A percentile compares a stretch with the other conserved stretches of the same genome.
These are phyloP conservation scores for Cetradonia linearis DNA, from an alignment of 495 filamentous ascomycete genomes.

Conservation along the genomic window DNA sequence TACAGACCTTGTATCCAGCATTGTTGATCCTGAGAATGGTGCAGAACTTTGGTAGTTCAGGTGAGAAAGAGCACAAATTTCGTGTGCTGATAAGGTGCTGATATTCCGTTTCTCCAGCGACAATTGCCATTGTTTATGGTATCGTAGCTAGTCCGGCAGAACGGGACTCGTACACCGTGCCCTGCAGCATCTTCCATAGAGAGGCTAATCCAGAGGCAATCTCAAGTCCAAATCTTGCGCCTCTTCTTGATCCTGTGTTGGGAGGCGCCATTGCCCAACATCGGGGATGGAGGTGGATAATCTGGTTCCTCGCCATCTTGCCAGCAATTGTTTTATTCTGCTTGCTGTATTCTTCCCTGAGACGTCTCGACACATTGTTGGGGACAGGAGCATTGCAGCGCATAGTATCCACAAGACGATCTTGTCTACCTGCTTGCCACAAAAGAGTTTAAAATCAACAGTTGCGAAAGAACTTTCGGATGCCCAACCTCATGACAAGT, in stretches of 20 bases:
- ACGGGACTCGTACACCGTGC: conserved; percentile 49
- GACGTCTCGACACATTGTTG: conserved; percentile 52
- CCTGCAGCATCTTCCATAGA: background rate
- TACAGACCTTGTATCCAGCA: conserved; percentile 49
- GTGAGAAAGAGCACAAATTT: background rate
- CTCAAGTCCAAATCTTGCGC: conserved; percentile 3
- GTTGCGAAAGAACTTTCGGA: too few species aligned
- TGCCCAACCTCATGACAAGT: too few species aligned
- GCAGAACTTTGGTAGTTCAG: conserved; percentile 43
- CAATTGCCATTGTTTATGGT: conserved; percentile 47
- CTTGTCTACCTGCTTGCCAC: too few species aligned
- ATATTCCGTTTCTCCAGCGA: conserved; percentile 16
- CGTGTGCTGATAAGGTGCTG: background rate
- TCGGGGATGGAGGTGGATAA: conserved; percentile 37
- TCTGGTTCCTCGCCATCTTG: conserved; percentile 39
- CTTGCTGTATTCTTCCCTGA: conserved; percentile 33
- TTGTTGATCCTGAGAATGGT: conserved; percentile 52
- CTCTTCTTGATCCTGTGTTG: conserved; percentile 34
- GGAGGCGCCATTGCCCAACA: conserved; percentile 36
- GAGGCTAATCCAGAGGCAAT: too few species aligned
- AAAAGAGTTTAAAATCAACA: too few species aligned
- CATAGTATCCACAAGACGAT: too few species aligned
- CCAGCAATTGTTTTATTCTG: conserved; percentile 25
- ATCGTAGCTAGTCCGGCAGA: conserved; percentile 50
- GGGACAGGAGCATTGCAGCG: conserved; percentile 44